A percentile compares a stretch with the other conserved stretches of the same genome.
phyloP scores from a whole-genome alignment of 2,329 filamentous ascomycete species.

The Fusarium secorum region DNA sequence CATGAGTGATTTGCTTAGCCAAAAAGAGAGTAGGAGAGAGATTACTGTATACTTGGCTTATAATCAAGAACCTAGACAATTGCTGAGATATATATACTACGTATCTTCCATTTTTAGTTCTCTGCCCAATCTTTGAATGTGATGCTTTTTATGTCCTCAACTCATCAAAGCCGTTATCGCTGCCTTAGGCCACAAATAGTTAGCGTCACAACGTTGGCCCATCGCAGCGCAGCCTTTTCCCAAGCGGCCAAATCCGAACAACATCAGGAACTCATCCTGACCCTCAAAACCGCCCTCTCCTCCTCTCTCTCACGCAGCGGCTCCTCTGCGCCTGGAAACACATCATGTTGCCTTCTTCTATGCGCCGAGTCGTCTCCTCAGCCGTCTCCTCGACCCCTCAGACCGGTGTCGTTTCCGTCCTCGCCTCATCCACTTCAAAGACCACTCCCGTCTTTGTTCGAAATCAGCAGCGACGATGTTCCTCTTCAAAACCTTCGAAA shows the following conservation, averaged over 20 bases:
- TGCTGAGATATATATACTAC: not conserved
- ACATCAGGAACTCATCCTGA: constrained; percentile 46
- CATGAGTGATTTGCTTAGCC: not conserved
- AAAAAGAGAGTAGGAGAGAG: not conserved
- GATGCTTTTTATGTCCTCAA: constrained; percentile 1
- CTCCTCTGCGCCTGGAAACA: constrained; percentile 41
- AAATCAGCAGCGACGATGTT: constrained; percentile 63
- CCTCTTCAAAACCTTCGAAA: constrained; percentile 69
- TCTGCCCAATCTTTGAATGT: not conserved
- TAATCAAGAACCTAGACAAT: not conserved
- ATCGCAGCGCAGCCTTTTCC: constrained; percentile 47
- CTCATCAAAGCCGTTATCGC: constrained; percentile 37
- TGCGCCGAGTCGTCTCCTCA: constrained; percentile 62
- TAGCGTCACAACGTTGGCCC: constrained; percentile 38
- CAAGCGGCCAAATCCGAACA: constrained; percentile 49
- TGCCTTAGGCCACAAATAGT: constrained; percentile 49
- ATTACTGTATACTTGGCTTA: too few species aligned
- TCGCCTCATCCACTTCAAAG: constrained; percentile 53
- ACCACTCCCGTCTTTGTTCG: constrained; percentile 49
- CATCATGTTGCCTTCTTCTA: constrained; percentile 62
- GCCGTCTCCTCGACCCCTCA: constrained; percentile 57
- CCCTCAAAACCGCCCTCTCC: constrained; percentile 31
- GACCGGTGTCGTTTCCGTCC: constrained; percentile 52
- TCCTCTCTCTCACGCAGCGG: constrained; percentile 26
- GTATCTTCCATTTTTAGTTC: not conserved